These are phyloP conservation scores for Diaporthe citrichinensis DNA, from an alignment of 2,329 filamentous ascomycete genomes.

Conservation along the genomic window DNA sequence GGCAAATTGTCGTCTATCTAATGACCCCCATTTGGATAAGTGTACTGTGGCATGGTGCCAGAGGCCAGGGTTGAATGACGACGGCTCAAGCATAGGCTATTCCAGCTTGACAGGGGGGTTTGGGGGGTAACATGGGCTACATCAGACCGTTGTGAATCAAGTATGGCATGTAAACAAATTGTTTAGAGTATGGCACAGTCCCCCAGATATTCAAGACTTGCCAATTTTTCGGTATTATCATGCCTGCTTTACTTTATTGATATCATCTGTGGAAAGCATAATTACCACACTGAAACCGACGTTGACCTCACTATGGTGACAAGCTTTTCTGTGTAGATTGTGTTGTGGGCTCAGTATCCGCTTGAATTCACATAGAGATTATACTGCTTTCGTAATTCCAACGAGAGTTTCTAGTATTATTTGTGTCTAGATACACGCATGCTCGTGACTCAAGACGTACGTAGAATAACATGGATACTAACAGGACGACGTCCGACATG, in stretches of 20 bases:
- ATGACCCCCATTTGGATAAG: not conserved
- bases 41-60: not conserved
- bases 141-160: not conserved
- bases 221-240: not conserved
- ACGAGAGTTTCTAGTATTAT: not conserved
- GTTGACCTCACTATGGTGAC: not conserved
- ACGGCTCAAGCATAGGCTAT: not conserved
- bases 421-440: not conserved
- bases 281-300: not conserved
- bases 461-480: not conserved
- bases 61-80: not conserved
- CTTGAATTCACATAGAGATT: not conserved
- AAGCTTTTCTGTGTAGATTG: not conserved
- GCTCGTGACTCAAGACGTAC: not conserved
- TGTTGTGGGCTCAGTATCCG: not conserved
- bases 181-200: not conserved
- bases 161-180: not conserved
- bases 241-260: not conserved
- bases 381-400: not conserved
- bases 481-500: not conserved
- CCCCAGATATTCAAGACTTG: not conserved
- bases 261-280: too few species aligned
- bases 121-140: not conserved
- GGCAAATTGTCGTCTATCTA: not conserved
- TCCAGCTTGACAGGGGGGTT: not conserved